Conservation (phyloP, 1,284 basidiomycete genomes). For the Trametes sp. region DNA sequence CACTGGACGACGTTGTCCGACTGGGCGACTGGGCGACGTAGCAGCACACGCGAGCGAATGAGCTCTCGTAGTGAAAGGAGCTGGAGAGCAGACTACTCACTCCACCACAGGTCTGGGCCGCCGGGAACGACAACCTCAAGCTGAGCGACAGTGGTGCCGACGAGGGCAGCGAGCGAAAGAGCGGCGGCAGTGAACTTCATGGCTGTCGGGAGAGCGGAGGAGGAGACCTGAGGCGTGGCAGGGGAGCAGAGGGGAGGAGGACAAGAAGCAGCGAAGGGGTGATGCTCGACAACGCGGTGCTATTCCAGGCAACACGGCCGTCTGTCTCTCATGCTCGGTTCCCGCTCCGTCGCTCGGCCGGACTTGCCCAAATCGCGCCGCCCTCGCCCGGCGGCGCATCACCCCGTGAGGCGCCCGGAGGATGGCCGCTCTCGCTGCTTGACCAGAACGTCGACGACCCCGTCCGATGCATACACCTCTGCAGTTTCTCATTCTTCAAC, state of each 20-base stretch:
- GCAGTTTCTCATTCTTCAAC: too few relatives aligned
- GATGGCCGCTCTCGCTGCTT: too few relatives aligned
- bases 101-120: conserved; percentile 53
- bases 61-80: not conserved
- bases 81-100: conserved; percentile 43
- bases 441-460: too few relatives aligned
- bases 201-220: conserved; percentile 18
- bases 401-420: not conserved
- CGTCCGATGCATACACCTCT: too few relatives aligned
- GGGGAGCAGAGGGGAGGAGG: conserved; percentile 14
- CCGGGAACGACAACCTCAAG: conserved; percentile 49
- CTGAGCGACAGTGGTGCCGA: conserved; percentile 46
- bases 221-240: conserved; percentile 19
- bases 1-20: conserved; percentile 50
- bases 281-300: conserved; percentile 1
- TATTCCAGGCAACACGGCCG: conserved; percentile 1
- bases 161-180: conserved; percentile 45
- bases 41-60: not conserved
- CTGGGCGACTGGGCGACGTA: conserved; percentile 33
- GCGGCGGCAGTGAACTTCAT: conserved; percentile 50
- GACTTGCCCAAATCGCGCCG: not conserved
- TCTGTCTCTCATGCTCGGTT: not conserved
- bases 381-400: conserved; percentile 10
- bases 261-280: conserved; percentile 14
- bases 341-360: not conserved